Conservation (phyloP, 139 green algal genomes). For the Volvox africanus region DNA sequence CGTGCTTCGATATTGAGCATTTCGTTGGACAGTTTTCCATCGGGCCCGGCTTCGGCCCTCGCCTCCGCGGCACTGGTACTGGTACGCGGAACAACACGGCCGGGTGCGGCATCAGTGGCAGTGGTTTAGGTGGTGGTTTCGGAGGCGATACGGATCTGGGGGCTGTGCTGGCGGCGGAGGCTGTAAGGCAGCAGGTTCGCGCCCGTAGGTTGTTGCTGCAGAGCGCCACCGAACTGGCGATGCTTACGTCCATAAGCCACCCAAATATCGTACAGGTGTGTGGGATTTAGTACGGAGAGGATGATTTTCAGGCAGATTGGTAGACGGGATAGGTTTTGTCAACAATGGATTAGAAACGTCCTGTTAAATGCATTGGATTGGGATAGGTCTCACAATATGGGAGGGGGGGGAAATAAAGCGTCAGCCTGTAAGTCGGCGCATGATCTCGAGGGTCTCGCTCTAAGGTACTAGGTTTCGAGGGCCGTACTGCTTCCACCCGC, state of each 20-base stretch:
- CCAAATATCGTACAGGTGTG: slow-evolving; percentile 35
- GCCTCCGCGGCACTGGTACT: not conserved
- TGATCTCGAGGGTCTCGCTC: no score
- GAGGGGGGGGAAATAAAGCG: no score
- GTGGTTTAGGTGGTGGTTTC: no score
- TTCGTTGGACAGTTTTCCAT: not conserved
- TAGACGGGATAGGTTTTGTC: no score
- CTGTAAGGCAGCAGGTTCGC: slow-evolving; percentile 19
- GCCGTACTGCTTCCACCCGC: no score
- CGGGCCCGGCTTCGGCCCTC: not conserved
- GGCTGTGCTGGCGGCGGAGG: slow-evolving; percentile 7
- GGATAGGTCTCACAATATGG: no score
- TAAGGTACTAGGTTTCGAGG: no score
- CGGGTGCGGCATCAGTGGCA: not conserved
- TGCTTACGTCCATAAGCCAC: slow-evolving; percentile 19
- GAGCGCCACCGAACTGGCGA: slow-evolving; percentile 27
- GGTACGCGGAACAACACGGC: not conserved
- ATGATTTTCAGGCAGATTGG: no score
- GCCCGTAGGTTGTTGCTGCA: not conserved
- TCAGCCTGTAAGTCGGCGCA: no score
- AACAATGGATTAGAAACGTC: no score
- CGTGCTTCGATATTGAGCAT: not conserved
- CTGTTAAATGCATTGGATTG: no score
- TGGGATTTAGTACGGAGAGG: not conserved
- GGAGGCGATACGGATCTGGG: not conserved